Evolutionary conservation across 2,329 filamentous ascomycete species (phyloP), one percentile per base, ranked within the genome.

Genomic region (Corinectria fuckeliana): DNA sequence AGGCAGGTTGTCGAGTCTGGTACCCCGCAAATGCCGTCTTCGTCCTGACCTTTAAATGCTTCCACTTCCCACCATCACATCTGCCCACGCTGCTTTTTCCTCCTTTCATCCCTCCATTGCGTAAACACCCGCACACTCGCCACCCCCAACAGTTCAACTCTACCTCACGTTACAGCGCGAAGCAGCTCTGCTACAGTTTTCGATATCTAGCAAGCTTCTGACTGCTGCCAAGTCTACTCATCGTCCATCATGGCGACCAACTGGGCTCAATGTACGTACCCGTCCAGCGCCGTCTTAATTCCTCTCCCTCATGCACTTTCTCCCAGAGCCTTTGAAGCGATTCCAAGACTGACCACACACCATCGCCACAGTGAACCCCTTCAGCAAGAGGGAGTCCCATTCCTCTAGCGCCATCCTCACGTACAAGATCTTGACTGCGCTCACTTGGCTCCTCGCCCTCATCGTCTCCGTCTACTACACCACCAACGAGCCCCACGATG

Each of bases 401-500:
- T 82, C 82, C 61, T 75, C 78, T 26, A 79, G 80, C 62, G 81
- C 87, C 50, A 80, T 97, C 68, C 80, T 86, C 65, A 81, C 86
- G 32, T 95, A 95, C 84, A 93, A 92, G 76, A 77, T 92, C 73
- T 78, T 93, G 62, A 91, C 91, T 4, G 82, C 88, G 41, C 61
- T 92, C 50, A 88, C 88, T 32, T 97, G 91, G 89, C 76, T 92
- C 25, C 77, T 96, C 42, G 85, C 92, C 36, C 79, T 95, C 54
- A 75, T 92, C 68, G 82, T 88, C 50, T 87, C 88, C 58, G 79
- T 95, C 73, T 92, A 91, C 80, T 96, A 95, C 76, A 86, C 86
- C 48, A 77, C 89, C 74, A 77, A 88, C 66, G 76, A 78, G 13
- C 91, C 91, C 1, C 77, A 83, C 51, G 88, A 92, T 76, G 87